phyloP scores from a whole-genome alignment of 345 rosid species.

The Noccaea bulbosa region DNA sequence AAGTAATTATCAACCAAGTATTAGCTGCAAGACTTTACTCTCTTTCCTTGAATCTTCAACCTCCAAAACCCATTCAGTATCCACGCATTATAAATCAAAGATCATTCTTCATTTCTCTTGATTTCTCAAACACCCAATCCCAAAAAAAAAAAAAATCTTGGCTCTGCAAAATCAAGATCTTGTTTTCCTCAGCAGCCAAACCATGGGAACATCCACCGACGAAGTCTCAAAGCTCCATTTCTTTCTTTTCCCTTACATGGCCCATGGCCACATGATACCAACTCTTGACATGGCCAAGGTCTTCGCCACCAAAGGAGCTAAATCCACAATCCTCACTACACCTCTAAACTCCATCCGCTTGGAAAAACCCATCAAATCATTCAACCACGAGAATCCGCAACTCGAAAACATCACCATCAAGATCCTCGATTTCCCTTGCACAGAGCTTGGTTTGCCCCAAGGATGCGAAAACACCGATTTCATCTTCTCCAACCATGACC shows the following conservation, averaged over 20 bases:
- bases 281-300: slow-evolving; percentile 58
- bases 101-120: slow-evolving; percentile 11
- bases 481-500: slow-evolving; percentile 3
- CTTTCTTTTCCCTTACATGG: slow-evolving; percentile 57
- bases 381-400: slow-evolving; percentile 32
- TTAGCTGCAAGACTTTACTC: neutral
- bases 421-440: slow-evolving; percentile 50
- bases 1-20: neutral
- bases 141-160: neutral
- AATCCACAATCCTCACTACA: slow-evolving; percentile 56
- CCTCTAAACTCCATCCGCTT: slow-evolving; percentile 40
- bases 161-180: slow-evolving; percentile 14
- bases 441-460: slow-evolving; percentile 51
- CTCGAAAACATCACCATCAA: slow-evolving; percentile 41
- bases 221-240: slow-evolving; percentile 43
- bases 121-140: neutral
- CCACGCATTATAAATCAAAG: neutral
- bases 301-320: slow-evolving; percentile 50
- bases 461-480: slow-evolving; percentile 53
- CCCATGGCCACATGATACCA: slow-evolving; percentile 68
- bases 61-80: neutral
- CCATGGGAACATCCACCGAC: slow-evolving; percentile 31
- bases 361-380: slow-evolving; percentile 43
- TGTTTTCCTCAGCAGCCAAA: slow-evolving; percentile 30
- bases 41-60: slow-evolving; percentile 1